Base-by-base conservation (phyloP, 257 asterid species). In the Phtheirospermum japonicum region DNA sequence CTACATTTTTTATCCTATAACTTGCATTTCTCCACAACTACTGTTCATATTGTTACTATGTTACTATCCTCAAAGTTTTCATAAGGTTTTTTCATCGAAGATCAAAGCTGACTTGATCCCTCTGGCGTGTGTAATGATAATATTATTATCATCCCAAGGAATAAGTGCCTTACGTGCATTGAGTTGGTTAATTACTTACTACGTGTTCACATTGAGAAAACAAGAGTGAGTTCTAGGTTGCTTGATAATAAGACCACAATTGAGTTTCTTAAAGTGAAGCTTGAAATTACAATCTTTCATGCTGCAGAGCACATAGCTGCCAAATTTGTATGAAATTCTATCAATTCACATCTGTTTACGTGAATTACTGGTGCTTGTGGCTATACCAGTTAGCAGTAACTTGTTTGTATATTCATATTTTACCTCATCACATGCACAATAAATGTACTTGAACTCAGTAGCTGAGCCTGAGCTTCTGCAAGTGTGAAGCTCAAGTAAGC, bases 371-470 rank as follows among this genome's bases (percentile, higher is more conserved):
- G n/a, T n/a, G n/a, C n/a, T n/a, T n/a, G n/a, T n/a, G n/a, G n/a
- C n/a, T n/a, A n/a, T n/a, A n/a, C n/a, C n/a, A n/a, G n/a, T n/a
- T n/a, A n/a, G n/a, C n/a, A n/a, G n/a, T n/a, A n/a, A n/a, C n/a
- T n/a, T n/a, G n/a, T n/a, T n/a, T n/a, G n/a, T n/a, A 0, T 50
- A 37, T 9, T 18, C 31, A 50, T 8, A 7, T 18, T 50, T 50
- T 50, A 50, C 57, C 33, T 50, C 57, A 9, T 50, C 10, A 7
- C 57, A 50, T 19, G 57, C 19, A 50, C 30, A 20, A 17, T 46
- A 7, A 46, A 46, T n/a, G 53, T 50, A 50, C 53, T 50, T 50
- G 10, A n/a, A 50, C 14, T 18, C 57, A 50, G 33, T 50, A 50
- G 5, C 32, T 50, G 32, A 50, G 57, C 57, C n/a, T 50, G 43